phyloP scores from a whole-genome alignment of 1,284 basidiomycete genomes.

The Pterula multifida region DNA sequence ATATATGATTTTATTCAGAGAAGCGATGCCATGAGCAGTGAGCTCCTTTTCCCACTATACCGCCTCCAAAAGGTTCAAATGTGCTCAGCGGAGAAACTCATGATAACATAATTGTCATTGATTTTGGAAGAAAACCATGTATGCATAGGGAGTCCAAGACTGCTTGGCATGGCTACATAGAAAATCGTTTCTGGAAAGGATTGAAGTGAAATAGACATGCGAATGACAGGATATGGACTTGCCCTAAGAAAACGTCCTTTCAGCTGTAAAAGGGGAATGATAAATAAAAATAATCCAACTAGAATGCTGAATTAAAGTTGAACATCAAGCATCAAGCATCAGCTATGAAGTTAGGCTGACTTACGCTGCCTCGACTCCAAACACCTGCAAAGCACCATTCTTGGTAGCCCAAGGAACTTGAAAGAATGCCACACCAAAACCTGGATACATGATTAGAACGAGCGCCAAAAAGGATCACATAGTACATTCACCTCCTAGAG shows the following conservation, averaged over 20 bases:
- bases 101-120: too few relatives aligned
- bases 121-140: too few relatives aligned
- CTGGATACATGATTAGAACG: neutral
- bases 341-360: conserved; percentile 8
- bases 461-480: neutral
- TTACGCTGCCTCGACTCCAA: conserved; percentile 39
- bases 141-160: too few relatives aligned
- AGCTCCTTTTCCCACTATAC: too few relatives aligned
- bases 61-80: too few relatives aligned
- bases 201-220: too few relatives aligned
- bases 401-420: conserved; percentile 44
- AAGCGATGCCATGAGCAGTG: too few relatives aligned
- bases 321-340: neutral
- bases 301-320: conserved; percentile 23
- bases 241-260: conserved; percentile 37
- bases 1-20: too few relatives aligned
- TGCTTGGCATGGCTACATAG: neutral
- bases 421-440: conserved; percentile 41
- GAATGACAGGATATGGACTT: too few relatives aligned
- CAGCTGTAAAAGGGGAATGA: conserved; percentile 39
- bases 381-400: conserved; percentile 37
- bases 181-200: neutral
- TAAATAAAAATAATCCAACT: conserved; percentile 36
- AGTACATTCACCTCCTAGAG: conserved; percentile 20
- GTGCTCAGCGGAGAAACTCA: too few relatives aligned